Evolutionary conservation across 306 rosid genomes (phyloP).

Genomic region (Luffa acutangula): DNA sequence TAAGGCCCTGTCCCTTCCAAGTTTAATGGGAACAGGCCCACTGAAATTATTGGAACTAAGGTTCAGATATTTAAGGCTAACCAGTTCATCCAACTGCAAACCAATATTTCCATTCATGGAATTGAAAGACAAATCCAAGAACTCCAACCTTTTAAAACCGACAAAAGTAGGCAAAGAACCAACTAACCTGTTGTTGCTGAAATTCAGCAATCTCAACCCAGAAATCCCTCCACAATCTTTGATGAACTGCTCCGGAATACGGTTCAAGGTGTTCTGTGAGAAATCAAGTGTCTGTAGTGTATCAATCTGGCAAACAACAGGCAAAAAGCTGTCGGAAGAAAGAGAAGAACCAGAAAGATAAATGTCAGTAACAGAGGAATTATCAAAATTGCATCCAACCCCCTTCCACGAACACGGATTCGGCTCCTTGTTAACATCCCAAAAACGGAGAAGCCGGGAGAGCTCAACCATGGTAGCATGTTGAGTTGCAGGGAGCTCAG

Average conservation of each 20-base stretch:
- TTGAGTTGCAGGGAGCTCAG: slow-evolving; percentile 40
- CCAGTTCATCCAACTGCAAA: slow-evolving; percentile 36
- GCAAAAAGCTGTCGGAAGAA: slow-evolving; percentile 31
- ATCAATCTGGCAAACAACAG: slow-evolving; percentile 40
- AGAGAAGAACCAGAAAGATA: slow-evolving; percentile 24
- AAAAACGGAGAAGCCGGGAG: slow-evolving; percentile 14
- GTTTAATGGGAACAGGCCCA: slow-evolving; percentile 37
- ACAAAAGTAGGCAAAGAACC: slow-evolving; percentile 40
- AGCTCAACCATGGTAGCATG: slow-evolving; percentile 26
- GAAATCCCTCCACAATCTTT: slow-evolving; percentile 39
- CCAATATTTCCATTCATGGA: background rate
- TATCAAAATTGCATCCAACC: slow-evolving; percentile 28
- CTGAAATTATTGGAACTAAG: slow-evolving; percentile 15
- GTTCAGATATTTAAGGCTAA: slow-evolving; percentile 34
- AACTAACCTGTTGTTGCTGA: slow-evolving; percentile 29
- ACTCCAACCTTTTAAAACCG: slow-evolving; percentile 48
- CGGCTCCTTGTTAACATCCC: slow-evolving; percentile 20
- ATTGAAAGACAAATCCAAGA: slow-evolving; percentile 59
- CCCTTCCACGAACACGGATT: slow-evolving; percentile 67
- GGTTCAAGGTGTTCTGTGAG: slow-evolving; percentile 23
- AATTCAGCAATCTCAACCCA: slow-evolving; percentile 36
- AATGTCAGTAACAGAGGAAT: slow-evolving; percentile 24
- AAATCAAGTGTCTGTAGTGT: slow-evolving; percentile 51
- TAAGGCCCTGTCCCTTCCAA: slow-evolving; percentile 41
- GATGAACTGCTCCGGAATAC: slow-evolving; percentile 40